Base-by-base conservation (phyloP, 2,329 filamentous ascomycete genomes). In the Cryphonectria japonica region DNA sequence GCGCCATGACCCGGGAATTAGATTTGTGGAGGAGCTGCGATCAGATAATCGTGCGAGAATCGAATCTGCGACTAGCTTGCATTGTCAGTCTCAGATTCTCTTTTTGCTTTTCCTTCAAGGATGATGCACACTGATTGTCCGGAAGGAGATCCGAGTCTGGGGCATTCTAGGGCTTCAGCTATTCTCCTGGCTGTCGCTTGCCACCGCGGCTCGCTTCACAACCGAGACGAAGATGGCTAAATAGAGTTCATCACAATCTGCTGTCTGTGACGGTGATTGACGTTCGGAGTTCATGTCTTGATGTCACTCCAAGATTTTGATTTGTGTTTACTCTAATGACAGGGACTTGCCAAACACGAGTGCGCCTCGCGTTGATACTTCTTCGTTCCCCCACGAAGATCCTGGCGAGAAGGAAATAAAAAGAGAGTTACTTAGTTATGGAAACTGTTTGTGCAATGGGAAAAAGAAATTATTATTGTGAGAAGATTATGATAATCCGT, bases 181-280 rank as follows among this genome's bases (percentile, higher is more conserved):
- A 7, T 22, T 39, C 46, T 50, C 46, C 26, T 32, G 54, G 29
- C 54, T 34, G 3, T 19, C 26, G 26, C 29, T 59, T 29, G 26
- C 26, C 29, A 59, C 14, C 26, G 13, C 26, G 6, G n/a, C 14
- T 29, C 22, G 39, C 41, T 59, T 59, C 54, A 9, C 32, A 19
- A 29, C 54, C 54, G 61, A 64, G 41, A 43, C 37, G 60, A n/a
- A 59, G 34, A 62, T 34, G 61, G 41, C 61, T 43, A 39, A 41
- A 62, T 39, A 39, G 37, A 39, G 60, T 59, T 59, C 54, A 59
- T 19, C 26, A 32, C 26, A 32, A 19, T 59, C 8, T 59, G 26
- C 14, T 61, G 16, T 11, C 32, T n/a, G 59, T 26, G 16, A 34
- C 32, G 6, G 11, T 39, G 34, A 9, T 34, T 13, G 59, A 39